Evolutionary conservation across 2,329 filamentous ascomycete species (phyloP).

Genomic region (Zymoseptoria crescenta): DNA sequence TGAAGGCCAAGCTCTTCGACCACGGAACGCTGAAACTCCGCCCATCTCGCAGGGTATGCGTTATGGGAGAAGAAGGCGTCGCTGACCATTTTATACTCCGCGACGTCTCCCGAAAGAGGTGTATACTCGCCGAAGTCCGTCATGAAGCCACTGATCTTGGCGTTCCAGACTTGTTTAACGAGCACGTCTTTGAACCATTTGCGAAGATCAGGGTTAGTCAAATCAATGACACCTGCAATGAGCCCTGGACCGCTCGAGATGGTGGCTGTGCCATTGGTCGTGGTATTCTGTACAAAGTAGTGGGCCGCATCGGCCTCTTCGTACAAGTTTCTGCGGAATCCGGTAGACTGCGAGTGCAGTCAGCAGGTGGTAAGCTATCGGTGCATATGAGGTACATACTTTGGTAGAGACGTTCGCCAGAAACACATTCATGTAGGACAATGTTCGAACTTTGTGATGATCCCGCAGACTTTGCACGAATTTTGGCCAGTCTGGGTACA

Average conservation of each 20-base stretch:
- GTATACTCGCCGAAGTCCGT: slow-evolving; percentile 33
- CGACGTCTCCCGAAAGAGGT: slow-evolving; percentile 23
- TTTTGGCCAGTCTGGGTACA: slow-evolving; percentile 31
- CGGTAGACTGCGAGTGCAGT: slow-evolving; percentile 13
- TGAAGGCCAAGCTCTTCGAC: slow-evolving; percentile 23
- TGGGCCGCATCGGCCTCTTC: slow-evolving; percentile 25
- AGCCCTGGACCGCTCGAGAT: slow-evolving; percentile 33
- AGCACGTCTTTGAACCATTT: slow-evolving; percentile 30
- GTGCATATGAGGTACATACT: neutral
- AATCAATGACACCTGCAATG: slow-evolving; percentile 32
- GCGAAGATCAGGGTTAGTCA: slow-evolving; percentile 29
- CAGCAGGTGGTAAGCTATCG: neutral
- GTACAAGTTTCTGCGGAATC: slow-evolving; percentile 28
- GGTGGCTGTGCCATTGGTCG: slow-evolving; percentile 27
- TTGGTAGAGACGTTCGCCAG: slow-evolving; percentile 31
- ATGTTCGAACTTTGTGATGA: slow-evolving; percentile 26
- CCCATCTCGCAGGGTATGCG: slow-evolving; percentile 31
- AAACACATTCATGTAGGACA: slow-evolving; percentile 32
- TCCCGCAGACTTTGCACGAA: slow-evolving; percentile 30
- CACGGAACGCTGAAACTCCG: slow-evolving; percentile 27
- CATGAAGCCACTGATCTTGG: slow-evolving; percentile 32
- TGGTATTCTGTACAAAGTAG: slow-evolving; percentile 31
- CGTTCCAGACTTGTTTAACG: slow-evolving; percentile 29
- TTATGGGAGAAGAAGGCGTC: slow-evolving; percentile 31
- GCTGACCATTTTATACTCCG: slow-evolving; percentile 23